A percentile compares a stretch with the other conserved stretches of the same genome.
Evolutionary conservation across 208 protist species (phyloP).

Genomic region (Novymonas esmeraldas): DNA sequence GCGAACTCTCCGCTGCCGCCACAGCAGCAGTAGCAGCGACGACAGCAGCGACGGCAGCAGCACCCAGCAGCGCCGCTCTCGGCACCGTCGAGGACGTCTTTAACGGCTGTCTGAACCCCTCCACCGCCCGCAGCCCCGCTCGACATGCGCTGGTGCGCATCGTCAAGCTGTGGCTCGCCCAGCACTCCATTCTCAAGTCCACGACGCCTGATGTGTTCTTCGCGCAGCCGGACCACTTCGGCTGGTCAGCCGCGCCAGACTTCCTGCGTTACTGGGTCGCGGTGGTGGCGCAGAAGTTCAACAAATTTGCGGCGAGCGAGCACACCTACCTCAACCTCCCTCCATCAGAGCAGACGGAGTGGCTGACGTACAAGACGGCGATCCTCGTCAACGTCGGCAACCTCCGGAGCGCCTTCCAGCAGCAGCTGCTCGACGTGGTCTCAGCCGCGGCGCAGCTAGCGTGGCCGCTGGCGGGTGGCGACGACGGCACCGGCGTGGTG

Average conservation of each 20-base stretch:
- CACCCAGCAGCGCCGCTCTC: not conserved
- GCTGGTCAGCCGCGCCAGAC: conserved; percentile 12
- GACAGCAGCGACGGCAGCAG: too few relatives aligned
- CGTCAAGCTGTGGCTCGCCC: conserved; percentile 10
- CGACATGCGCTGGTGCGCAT: not conserved
- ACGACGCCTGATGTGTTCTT: conserved; percentile 16
- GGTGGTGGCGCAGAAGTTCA: conserved; percentile 36
- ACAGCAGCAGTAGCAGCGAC: not conserved
- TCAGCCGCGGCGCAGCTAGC: not conserved
- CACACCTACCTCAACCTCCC: conserved; percentile 36
- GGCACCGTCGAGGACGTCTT: conserved; percentile 22
- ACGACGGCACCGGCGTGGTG: not conserved
- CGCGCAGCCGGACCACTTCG: conserved; percentile 24
- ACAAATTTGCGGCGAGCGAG: conserved; percentile 50
- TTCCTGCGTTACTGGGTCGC: conserved; percentile 23
- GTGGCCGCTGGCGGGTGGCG: conserved; percentile 5
- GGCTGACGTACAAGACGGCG: conserved; percentile 36
- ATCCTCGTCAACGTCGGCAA: conserved; percentile 33
- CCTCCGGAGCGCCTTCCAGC: conserved; percentile 21
- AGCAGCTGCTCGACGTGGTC: conserved; percentile 12
- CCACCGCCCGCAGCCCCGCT: not conserved
- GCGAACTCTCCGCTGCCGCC: too few relatives aligned
- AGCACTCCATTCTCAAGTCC: conserved; percentile 11
- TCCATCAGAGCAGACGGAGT: conserved; percentile 24
- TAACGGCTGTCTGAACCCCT: conserved; percentile 2